phyloP scores from a whole-genome alignment of 106 monocot species.

The Dioscorea alata region DNA sequence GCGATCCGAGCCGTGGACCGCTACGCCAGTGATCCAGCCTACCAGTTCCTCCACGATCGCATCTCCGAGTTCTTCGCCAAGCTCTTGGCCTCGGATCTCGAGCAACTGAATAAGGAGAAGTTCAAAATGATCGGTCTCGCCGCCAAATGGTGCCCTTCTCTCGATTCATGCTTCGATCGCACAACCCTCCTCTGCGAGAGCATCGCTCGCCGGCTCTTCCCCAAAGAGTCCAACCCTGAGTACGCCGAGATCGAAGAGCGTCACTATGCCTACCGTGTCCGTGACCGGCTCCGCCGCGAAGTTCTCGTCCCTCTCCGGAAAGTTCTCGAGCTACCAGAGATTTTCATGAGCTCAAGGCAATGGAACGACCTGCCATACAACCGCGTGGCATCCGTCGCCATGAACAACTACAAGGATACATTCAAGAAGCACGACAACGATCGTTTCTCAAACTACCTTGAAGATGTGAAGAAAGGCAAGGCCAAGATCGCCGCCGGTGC shows the following conservation, averaged over 20 bases:
- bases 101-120: constrained; percentile 23
- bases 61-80: constrained; percentile 45
- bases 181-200: constrained; percentile 66
- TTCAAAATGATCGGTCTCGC: constrained; percentile 34
- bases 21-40: constrained; percentile 31
- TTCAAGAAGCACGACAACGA: constrained; percentile 48
- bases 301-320: constrained; percentile 58
- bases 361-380: constrained; percentile 59
- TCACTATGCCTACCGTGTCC: constrained; percentile 65
- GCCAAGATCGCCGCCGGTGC: constrained; percentile 73
- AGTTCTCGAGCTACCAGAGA: constrained; percentile 58
- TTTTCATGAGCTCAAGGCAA: constrained; percentile 44
- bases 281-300: constrained; percentile 49
- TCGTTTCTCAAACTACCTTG: constrained; percentile 38
- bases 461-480: constrained; percentile 41
- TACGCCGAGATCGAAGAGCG: constrained; percentile 33
- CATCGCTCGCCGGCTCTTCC: constrained; percentile 56
- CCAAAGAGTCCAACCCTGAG: constrained; percentile 33
- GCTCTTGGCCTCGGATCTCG: constrained; percentile 31
- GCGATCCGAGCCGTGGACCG: constrained; percentile 31
- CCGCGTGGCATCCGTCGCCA: constrained; percentile 79
- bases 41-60: constrained; percentile 43
- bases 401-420: constrained; percentile 61
- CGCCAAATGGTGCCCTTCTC: constrained; percentile 76
- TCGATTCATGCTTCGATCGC: constrained; percentile 50